These are phyloP conservation scores for Cryptosporidium sp. DNA, from an alignment of 169 alveolate species.

Conservation along the genomic window DNA sequence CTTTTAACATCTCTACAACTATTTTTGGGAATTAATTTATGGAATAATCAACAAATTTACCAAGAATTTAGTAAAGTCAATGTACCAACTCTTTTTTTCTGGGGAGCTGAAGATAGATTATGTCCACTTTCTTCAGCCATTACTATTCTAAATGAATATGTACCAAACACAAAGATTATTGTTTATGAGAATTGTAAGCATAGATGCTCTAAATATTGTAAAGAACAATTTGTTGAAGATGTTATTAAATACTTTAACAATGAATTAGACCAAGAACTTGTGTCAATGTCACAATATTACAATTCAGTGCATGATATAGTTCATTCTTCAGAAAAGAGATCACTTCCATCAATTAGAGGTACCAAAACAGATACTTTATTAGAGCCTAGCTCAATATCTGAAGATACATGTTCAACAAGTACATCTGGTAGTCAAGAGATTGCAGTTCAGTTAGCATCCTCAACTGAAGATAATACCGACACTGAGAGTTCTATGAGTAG, in stretches of 20 bases:
- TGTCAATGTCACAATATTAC: slow-evolving; percentile 18
- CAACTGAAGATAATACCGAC: not conserved
- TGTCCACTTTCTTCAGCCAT: slow-evolving; percentile 55
- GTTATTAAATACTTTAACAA: not conserved
- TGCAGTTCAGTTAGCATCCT: slow-evolving; percentile 27
- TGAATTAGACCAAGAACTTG: slow-evolving; percentile 27
- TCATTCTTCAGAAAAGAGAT: not conserved
- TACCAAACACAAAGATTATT: slow-evolving; percentile 38
- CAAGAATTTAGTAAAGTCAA: slow-evolving; percentile 22
- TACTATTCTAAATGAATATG: slow-evolving; percentile 38
- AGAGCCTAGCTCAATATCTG: not conserved
- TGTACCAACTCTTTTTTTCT: slow-evolving; percentile 39
- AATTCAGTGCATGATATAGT: not conserved
- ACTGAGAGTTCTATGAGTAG: not conserved
- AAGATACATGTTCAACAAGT: not conserved
- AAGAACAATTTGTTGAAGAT: slow-evolving; percentile 33
- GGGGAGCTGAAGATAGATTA: slow-evolving; percentile 65
- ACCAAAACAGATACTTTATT: not conserved
- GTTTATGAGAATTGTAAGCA: slow-evolving; percentile 66
- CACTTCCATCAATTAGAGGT: not conserved
- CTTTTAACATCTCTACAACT: slow-evolving; percentile 53
- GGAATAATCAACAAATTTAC: slow-evolving; percentile 47
- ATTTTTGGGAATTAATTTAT: slow-evolving; percentile 45
- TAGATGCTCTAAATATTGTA: slow-evolving; percentile 59
- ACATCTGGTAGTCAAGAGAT: not conserved